Conservation (phyloP, 2,329 filamentous ascomycete genomes). For the Chrysosporium keratinophilum region DNA sequence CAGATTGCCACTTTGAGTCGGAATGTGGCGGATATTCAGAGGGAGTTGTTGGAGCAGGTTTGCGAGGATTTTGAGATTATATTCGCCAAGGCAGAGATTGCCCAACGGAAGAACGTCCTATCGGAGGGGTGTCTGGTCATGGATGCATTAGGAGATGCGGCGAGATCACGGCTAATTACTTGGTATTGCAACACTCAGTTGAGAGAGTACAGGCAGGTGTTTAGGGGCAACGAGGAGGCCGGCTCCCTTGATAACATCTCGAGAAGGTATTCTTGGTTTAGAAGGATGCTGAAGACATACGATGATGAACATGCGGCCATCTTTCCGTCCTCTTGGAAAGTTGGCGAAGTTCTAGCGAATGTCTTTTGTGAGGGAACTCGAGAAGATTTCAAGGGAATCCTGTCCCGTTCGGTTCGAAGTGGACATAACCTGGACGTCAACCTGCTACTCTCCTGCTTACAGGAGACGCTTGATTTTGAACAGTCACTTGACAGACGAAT, state of each 20-base stretch:
- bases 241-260: conserved; percentile 95
- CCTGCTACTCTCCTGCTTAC: conserved; percentile 73
- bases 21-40: conserved; percentile 85
- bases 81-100: conserved; percentile 79
- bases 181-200: conserved; percentile 99
- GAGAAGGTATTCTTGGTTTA: conserved; percentile 90
- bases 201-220: conserved; percentile 89
- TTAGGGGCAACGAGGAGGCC: conserved; percentile 91
- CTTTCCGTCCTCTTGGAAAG: conserved; percentile 79
- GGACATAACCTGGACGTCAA: conserved; percentile 81
- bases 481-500: conserved; percentile 81
- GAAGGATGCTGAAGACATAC: conserved; percentile 86
- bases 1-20: conserved; percentile 90
- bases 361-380: conserved; percentile 91
- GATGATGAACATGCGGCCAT: conserved; percentile 84
- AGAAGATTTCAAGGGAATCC: conserved; percentile 87
- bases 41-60: conserved; percentile 90
- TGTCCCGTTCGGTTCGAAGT: conserved; percentile 76
- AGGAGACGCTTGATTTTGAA: conserved; percentile 95
- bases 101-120: conserved; percentile 57
- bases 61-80: conserved; percentile 97
- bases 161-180: conserved; percentile 68
- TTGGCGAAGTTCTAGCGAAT: conserved; percentile 80
- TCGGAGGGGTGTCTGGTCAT: conserved; percentile 86
- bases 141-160: conserved; percentile 84